Percentiles rank a stretch among this genome's conserved stretches.
phyloP scores from a whole-genome alignment of 495 filamentous ascomycete genomes.

The Penicillium maclennaniae region DNA sequence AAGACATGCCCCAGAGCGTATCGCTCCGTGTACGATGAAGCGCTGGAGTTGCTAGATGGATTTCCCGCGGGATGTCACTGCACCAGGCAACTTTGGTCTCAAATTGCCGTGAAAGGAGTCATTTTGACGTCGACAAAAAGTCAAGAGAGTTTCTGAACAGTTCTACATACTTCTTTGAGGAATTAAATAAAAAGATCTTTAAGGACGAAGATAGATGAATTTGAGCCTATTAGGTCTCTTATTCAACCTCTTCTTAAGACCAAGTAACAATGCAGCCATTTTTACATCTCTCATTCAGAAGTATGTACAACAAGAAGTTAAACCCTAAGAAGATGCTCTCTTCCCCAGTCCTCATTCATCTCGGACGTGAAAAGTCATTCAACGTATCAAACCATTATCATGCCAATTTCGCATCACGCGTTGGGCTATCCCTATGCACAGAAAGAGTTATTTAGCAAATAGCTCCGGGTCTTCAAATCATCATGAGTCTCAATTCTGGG shows the following conservation, averaged over 20 bases:
- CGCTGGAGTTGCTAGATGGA: no score
- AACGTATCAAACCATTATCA: not conserved
- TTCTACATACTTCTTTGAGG: no score
- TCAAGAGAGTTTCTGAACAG: no score
- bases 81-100: no score
- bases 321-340: not conserved
- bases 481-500: constrained; percentile 1
- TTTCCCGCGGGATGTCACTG: no score
- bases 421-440: constrained; percentile 1
- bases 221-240: not conserved
- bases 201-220: no score
- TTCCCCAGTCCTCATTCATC: not conserved
- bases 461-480: not conserved
- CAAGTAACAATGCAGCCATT: not conserved
- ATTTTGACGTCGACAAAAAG: no score
- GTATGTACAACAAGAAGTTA: not conserved
- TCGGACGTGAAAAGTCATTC: not conserved
- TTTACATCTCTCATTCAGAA: not conserved
- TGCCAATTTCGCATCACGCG: constrained; percentile 10
- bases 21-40: no score
- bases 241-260: not conserved
- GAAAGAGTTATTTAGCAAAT: constrained; percentile 1
- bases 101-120: no score
- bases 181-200: no score
- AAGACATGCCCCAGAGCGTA: no score